Percentiles rank a stretch among this genome's conserved stretches.
These are phyloP conservation scores for Jaltomata sinuosa DNA, from an alignment of 257 asterid genomes.

Conservation along the genomic window DNA sequence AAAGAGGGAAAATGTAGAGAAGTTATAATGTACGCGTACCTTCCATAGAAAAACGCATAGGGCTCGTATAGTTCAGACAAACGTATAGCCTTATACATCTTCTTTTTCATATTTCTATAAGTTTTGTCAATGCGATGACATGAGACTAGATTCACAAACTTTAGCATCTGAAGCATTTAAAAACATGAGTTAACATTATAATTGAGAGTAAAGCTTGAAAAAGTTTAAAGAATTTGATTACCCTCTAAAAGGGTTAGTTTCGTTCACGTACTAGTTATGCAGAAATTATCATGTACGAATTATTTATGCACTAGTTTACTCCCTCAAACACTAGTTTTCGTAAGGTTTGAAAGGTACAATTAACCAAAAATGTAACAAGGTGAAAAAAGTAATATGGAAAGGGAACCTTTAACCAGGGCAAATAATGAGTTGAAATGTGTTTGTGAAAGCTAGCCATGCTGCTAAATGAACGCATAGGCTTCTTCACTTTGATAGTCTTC, in stretches of 20 bases:
- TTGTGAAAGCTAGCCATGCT: slow-evolving; percentile 39
- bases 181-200: neutral
- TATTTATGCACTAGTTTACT: too few species aligned
- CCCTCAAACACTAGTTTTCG: too few species aligned
- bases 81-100: slow-evolving; percentile 15
- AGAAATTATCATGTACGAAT: neutral
- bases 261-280: neutral
- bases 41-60: slow-evolving; percentile 39
- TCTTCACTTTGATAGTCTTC: slow-evolving; percentile 17
- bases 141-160: neutral
- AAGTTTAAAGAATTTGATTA: too few species aligned
- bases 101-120: slow-evolving; percentile 15
- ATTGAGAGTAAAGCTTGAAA: neutral
- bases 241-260: too few species aligned
- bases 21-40: slow-evolving; percentile 23
- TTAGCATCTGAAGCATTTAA: neutral
- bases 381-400: neutral
- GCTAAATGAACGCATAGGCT: slow-evolving; percentile 2
- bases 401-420: slow-evolving; percentile 33
- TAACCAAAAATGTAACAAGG: too few species aligned
- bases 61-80: slow-evolving; percentile 35
- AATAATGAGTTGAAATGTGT: slow-evolving; percentile 29
- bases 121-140: slow-evolving; percentile 25
- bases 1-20: neutral
- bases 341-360: too few species aligned